phyloP scores from a whole-genome alignment of 1,139 yeast genomes.

The Lizanozyma gosingica region DNA sequence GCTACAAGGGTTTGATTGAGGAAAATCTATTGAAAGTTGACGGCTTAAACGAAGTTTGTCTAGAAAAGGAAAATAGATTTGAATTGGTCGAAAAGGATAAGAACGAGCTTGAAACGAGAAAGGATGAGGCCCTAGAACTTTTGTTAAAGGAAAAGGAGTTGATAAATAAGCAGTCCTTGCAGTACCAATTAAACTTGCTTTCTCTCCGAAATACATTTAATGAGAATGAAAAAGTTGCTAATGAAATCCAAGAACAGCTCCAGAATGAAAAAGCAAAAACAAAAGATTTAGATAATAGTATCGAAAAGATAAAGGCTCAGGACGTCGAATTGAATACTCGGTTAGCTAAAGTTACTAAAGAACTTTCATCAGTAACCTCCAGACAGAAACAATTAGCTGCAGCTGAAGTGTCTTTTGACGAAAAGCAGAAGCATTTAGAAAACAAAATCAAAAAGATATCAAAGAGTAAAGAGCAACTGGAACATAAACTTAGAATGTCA shows the following conservation, averaged over 20 bases:
- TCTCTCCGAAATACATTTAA: slow-evolving; percentile 32
- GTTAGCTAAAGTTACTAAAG: slow-evolving; percentile 20
- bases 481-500: slow-evolving; percentile 30
- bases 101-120: slow-evolving; percentile 56
- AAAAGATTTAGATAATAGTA: slow-evolving; percentile 30
- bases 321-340: slow-evolving; percentile 21
- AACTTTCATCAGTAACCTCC: slow-evolving; percentile 27
- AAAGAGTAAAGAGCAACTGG: slow-evolving; percentile 36
- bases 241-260: slow-evolving; percentile 33
- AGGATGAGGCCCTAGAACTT: slow-evolving; percentile 61
- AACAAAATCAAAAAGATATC: slow-evolving; percentile 54
- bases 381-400: slow-evolving; percentile 32
- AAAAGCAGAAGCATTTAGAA: slow-evolving; percentile 57
- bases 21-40: slow-evolving; percentile 53
- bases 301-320: slow-evolving; percentile 30
- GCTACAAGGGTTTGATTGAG: slow-evolving; percentile 72
- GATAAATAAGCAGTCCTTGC: slow-evolving; percentile 43
- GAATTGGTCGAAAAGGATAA: slow-evolving; percentile 75
- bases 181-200: slow-evolving; percentile 45
- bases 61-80: slow-evolving; percentile 74
- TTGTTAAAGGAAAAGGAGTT: slow-evolving; percentile 59
- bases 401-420: slow-evolving; percentile 58
- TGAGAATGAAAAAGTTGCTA: slow-evolving; percentile 23
- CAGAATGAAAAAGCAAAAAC: slow-evolving; percentile 41
- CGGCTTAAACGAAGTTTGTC: slow-evolving; percentile 64